A percentile compares a stretch with the other conserved stretches of the same genome.
These are phyloP conservation scores for Moringa oleifera DNA, from an alignment of 345 rosid genomes.

Conservation along the genomic window DNA sequence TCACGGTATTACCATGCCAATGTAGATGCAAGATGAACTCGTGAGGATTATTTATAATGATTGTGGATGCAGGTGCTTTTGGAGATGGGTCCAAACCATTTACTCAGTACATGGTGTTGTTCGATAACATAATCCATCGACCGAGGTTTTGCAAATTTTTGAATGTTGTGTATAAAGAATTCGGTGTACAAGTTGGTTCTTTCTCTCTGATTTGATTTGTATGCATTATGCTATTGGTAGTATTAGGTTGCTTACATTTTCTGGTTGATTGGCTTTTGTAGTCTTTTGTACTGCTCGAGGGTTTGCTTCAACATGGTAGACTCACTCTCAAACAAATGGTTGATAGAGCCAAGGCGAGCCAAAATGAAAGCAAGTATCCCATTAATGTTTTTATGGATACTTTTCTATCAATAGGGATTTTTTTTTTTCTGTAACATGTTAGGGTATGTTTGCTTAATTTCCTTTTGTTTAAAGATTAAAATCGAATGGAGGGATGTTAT, in stretches of 20 bases:
- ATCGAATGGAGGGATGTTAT: too few relatives aligned
- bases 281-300: conserved; percentile 49
- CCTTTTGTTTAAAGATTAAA: too few relatives aligned
- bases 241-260: neutral
- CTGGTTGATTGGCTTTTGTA: conserved; percentile 19
- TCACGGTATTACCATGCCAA: too few relatives aligned
- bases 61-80: conserved; percentile 21
- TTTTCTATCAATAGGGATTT: too few relatives aligned
- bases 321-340: conserved; percentile 51
- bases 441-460: too few relatives aligned
- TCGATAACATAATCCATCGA: conserved; percentile 53
- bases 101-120: conserved; percentile 43
- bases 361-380: conserved; percentile 30
- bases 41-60: neutral
- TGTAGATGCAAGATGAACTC: too few relatives aligned
- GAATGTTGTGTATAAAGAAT: conserved; percentile 31
- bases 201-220: neutral
- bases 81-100: conserved; percentile 27
- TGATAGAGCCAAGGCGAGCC: conserved; percentile 25
- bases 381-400: too few relatives aligned
- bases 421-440: too few relatives aligned
- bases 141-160: conserved; percentile 49
- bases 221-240: neutral
- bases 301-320: conserved; percentile 66
- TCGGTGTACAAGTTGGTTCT: conserved; percentile 39